These are phyloP conservation scores for Triticum urartu DNA, from an alignment of 176 grass and related monocot species.

Conservation along the genomic window DNA sequence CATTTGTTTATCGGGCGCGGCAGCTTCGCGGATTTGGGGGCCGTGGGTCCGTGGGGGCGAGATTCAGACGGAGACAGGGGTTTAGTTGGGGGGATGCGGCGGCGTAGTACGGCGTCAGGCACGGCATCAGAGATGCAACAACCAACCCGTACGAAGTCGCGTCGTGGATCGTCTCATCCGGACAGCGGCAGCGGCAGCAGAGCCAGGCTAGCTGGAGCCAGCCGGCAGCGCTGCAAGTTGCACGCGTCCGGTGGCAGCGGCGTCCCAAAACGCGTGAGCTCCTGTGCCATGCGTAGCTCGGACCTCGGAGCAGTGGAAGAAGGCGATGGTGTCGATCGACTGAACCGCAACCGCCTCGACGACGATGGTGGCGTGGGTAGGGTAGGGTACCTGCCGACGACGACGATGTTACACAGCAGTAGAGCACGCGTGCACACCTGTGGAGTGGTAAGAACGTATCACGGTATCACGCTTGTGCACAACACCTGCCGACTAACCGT, in stretches of 20 bases:
- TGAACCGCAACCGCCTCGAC: too few relatives aligned
- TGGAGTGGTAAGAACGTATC: too few relatives aligned
- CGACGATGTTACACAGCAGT: not conserved
- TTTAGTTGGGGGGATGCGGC: not conserved
- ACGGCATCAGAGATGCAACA: slow-evolving; percentile 4
- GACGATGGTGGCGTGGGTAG: too few relatives aligned
- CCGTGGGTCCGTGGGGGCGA: not conserved
- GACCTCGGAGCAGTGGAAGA: not conserved
- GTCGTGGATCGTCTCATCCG: not conserved
- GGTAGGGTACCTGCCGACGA: not conserved
- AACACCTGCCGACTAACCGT: not conserved
- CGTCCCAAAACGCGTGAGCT: slow-evolving; percentile 26
- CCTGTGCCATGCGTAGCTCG: not conserved
- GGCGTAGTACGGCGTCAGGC: slow-evolving; percentile 43
- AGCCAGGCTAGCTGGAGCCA: slow-evolving; percentile 64
- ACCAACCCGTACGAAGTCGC: slow-evolving; percentile 24
- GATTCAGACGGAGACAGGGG: slow-evolving; percentile 9
- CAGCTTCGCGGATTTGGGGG: slow-evolving; percentile 50
- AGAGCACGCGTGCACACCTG: too few relatives aligned
- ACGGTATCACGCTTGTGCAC: too few relatives aligned
- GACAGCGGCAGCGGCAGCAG: not conserved
- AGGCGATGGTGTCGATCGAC: not conserved
- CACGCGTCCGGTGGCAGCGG: not conserved
- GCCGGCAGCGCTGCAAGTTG: slow-evolving; percentile 41
- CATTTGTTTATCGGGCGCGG: slow-evolving; percentile 34